phyloP scores from a whole-genome alignment of 202 grass and related monocot genomes.

The Elaeis oleifera region DNA sequence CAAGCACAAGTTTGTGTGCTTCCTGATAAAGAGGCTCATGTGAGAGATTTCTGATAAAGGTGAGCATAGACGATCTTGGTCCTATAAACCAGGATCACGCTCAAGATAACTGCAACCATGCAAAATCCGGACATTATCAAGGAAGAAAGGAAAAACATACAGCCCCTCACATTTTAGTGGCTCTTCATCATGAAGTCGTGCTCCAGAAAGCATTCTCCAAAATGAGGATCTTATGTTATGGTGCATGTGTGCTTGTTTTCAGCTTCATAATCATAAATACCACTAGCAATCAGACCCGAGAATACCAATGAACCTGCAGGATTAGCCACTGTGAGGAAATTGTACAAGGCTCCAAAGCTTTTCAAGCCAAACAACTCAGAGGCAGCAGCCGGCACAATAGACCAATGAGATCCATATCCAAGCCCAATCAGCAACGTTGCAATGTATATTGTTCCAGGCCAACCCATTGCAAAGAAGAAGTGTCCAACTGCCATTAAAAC shows the following conservation, averaged over 20 bases:
- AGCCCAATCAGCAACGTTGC: neutral
- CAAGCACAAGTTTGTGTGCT: neutral
- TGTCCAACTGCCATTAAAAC: neutral
- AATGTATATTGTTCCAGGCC: neutral
- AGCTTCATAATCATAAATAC: conserved; percentile 4
- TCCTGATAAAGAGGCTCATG: neutral
- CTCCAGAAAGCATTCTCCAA: neutral
- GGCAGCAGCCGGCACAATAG: conserved; percentile 2
- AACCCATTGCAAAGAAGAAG: conserved; percentile 1
- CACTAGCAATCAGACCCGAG: neutral
- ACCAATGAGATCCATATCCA: neutral
- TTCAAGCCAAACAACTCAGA: conserved; percentile 10
- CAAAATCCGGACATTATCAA: conserved; percentile 3
- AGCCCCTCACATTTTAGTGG: conserved; percentile 5
- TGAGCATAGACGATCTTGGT: neutral
- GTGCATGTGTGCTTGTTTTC: neutral
- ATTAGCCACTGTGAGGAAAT: conserved; percentile 3
- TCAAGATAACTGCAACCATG: neutral
- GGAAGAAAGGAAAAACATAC: conserved; percentile 12
- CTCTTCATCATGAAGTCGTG: neutral
- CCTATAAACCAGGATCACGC: neutral
- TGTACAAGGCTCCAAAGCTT: conserved; percentile 3
- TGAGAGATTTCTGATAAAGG: neutral
- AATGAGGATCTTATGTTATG: neutral
- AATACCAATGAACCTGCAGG: conserved; percentile 5